phyloP scores from a whole-genome alignment of 139 green algal genomes.

The Coccomyxa sp. region DNA sequence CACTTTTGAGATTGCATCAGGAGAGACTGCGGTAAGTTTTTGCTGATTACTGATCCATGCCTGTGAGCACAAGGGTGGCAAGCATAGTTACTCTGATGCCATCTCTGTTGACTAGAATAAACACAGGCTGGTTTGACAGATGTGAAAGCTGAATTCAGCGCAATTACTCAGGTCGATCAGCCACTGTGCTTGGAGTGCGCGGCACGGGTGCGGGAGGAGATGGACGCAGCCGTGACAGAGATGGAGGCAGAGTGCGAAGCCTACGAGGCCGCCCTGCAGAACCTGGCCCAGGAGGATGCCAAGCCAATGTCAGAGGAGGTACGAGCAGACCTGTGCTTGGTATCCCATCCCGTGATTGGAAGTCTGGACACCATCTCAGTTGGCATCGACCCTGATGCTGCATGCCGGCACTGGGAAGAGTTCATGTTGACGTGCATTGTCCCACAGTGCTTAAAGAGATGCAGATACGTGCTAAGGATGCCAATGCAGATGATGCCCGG shows the following conservation, averaged over 20 bases:
- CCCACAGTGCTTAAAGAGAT: too few species aligned
- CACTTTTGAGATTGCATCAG: slow-evolving; percentile 65
- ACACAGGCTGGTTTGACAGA: not conserved
- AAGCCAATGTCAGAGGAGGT: slow-evolving; percentile 18
- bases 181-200: slow-evolving; percentile 85
- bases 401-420: too few species aligned
- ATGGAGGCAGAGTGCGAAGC: slow-evolving; percentile 56
- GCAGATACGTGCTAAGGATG: too few species aligned
- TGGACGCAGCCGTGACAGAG: slow-evolving; percentile 65
- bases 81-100: not conserved
- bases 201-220: slow-evolving; percentile 64
- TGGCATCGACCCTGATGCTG: too few species aligned
- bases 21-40: slow-evolving; percentile 24
- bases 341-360: slow-evolving; percentile 5
- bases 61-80: not conserved
- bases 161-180: slow-evolving; percentile 52
- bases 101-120: not conserved
- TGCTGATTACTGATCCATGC: not conserved
- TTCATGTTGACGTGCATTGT: too few species aligned
- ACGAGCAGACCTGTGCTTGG: not conserved
- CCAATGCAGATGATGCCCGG: too few species aligned
- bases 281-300: slow-evolving; percentile 36
- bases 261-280: slow-evolving; percentile 56
- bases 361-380: too few species aligned
- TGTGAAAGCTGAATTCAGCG: not conserved